Percentiles rank a stretch among this genome's conserved stretches.
Evolutionary conservation across 169 alveolate species (phyloP).

Genomic region (Cryptosporidium viatorum): DNA sequence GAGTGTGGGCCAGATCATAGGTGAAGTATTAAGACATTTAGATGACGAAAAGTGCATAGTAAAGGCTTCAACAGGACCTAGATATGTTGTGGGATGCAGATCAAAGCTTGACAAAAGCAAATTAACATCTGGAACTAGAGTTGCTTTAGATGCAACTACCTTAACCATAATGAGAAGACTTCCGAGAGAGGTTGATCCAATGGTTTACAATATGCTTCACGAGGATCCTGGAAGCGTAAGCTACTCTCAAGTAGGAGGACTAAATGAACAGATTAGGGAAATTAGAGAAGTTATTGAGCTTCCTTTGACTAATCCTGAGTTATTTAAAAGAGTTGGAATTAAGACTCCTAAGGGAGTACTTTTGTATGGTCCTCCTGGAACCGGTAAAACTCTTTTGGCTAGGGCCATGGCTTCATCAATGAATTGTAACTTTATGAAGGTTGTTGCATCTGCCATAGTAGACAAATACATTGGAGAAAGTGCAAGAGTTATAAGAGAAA

Average conservation of each 20-base stretch:
- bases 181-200: constrained; percentile 99
- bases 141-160: constrained; percentile 98
- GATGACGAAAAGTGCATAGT: constrained; percentile 95
- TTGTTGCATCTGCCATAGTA: constrained; percentile 99
- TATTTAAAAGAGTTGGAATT: constrained; percentile 97
- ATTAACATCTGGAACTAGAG: constrained; percentile 96
- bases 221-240: constrained; percentile 94
- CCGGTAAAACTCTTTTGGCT: constrained; percentile 99
- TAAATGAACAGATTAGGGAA: constrained; percentile 96
- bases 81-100: constrained; percentile 97
- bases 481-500: constrained; percentile 98
- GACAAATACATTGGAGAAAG: constrained; percentile 99
- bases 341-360: constrained; percentile 99
- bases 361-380: constrained; percentile 99
- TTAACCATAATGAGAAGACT: constrained; percentile 96
- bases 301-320: constrained; percentile 98
- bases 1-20: constrained; percentile 98
- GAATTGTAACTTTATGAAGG: constrained; percentile 96
- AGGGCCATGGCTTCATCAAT: constrained; percentile 99
- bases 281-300: constrained; percentile 98
- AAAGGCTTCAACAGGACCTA: constrained; percentile 96
- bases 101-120: constrained; percentile 91
- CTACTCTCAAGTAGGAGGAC: constrained; percentile 95
- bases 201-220: constrained; percentile 96
- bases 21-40: constrained; percentile 95